Evolutionary conservation across 352 stramenopile genomes (phyloP), one percentile per base, ranked within the genome.

Genomic region (Pythium apleroticum): DNA sequence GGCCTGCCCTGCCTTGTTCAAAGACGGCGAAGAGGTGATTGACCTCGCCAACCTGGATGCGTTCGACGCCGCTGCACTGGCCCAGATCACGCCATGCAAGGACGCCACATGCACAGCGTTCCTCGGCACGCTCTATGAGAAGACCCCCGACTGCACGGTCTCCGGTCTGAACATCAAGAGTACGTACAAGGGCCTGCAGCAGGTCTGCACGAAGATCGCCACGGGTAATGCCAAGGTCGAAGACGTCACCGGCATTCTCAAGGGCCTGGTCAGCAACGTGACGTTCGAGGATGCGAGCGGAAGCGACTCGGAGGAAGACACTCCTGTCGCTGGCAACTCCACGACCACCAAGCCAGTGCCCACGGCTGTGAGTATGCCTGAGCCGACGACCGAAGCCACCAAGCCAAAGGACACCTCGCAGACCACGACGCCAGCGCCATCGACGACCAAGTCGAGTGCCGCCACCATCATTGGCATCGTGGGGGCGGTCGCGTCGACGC

Each of bases 1-100:
- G 12, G 31, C 45, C 9, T 64, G 57, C 20, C 57, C 57, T 19
- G 39, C 46, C 11, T 4, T 64, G 1, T 64, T 64, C 28, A 25
- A 24, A 19, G 57, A 57, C 9, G 31, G n/a, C 14, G 45, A 57
- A 22, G 48, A 50, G 20, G 22, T 35, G 33, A 35, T 64, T 22
- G 48, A 57, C 25, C 15, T 19, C 1, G 50, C 24, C 5, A 11
- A 56, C 6, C 5, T 64, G 14, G 57, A 53, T 1, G 14, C 57
- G 12, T n/a, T 64, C 22, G 28, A 39, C n/a, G 33, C n/a, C 30
- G 35, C 27, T 33, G 37, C 46, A 46, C 31, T 64, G 46, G n/a
- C 37, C 20, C 19, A 48, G 22, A n/a, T 64, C 22, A 25, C 4
- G 30, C 33, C 57, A 15, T 64, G 57, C 57, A 64, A 64, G 35